Evolutionary conservation across 106 monocot species (phyloP).

Genomic region (Apostasia ramifera): DNA sequence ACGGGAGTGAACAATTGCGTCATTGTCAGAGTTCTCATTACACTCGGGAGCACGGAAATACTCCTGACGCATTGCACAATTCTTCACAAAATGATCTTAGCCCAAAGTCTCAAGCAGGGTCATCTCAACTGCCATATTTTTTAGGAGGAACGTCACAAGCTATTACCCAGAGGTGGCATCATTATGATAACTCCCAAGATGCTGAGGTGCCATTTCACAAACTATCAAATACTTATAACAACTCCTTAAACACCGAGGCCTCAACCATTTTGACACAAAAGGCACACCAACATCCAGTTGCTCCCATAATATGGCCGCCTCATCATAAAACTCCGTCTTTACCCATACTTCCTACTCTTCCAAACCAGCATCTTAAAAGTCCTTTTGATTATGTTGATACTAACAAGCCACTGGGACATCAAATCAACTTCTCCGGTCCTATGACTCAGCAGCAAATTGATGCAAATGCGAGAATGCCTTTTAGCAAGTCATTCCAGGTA

Average conservation of each 20-base stretch:
- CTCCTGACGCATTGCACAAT: constrained; percentile 16
- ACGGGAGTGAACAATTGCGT: constrained; percentile 12
- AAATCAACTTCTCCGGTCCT: constrained; percentile 12
- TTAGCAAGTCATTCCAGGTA: constrained; percentile 6
- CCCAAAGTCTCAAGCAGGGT: constrained; percentile 31
- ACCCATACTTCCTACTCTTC: constrained; percentile 24
- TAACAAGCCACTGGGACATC: constrained; percentile 25
- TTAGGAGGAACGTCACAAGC: constrained; percentile 12
- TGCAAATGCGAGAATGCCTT: constrained; percentile 17
- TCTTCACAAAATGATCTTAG: constrained; percentile 28
- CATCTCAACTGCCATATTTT: constrained; percentile 23
- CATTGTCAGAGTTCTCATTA: constrained; percentile 24
- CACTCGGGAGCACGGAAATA: constrained; percentile 31
- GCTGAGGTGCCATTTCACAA: constrained; percentile 28
- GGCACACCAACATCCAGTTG: constrained; percentile 21
- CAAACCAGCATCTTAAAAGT: constrained; percentile 26
- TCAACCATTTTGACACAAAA: constrained; percentile 20
- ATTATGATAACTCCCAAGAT: constrained; percentile 21
- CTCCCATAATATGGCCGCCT: constrained; percentile 32
- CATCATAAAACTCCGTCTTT: constrained; percentile 36
- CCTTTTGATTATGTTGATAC: constrained; percentile 22
- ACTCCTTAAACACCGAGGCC: constrained; percentile 17
- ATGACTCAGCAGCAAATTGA: constrained; percentile 23
- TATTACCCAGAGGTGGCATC: constrained; percentile 20
- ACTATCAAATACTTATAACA: constrained; percentile 19